A percentile compares a stretch with the other conserved stretches of the same genome.
Conservation (phyloP, 306 rosid genomes). For the Cucurbita moschata region DNA sequence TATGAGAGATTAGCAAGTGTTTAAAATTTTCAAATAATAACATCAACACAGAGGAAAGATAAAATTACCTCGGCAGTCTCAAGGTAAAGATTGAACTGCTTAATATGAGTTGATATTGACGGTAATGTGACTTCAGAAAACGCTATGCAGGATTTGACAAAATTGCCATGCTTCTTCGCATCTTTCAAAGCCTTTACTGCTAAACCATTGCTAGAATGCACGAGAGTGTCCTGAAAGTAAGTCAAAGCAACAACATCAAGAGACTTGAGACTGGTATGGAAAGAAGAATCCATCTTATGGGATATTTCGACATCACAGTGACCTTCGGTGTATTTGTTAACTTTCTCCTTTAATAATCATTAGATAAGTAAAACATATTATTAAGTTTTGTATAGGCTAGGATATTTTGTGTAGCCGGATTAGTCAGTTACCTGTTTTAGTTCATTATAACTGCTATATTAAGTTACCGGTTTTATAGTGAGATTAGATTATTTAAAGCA, state of each 20-base stretch:
- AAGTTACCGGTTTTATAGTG: too few species aligned
- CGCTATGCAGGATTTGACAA: slow-evolving; percentile 73
- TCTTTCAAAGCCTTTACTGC: slow-evolving; percentile 53
- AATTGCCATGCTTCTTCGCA: slow-evolving; percentile 27
- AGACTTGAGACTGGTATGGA: not conserved
- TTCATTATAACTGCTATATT: too few species aligned
- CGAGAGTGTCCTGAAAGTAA: slow-evolving; percentile 65
- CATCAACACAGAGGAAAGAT: not conserved
- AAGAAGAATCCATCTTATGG: not conserved
- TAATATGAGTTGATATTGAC: slow-evolving; percentile 41
- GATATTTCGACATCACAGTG: not conserved
- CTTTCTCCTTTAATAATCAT: not conserved
- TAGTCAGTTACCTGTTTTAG: too few species aligned
- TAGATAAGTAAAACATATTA: not conserved
- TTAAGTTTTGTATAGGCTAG: too few species aligned
- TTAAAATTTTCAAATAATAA: not conserved
- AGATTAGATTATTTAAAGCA: too few species aligned
- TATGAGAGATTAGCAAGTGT: not conserved
- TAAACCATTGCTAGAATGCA: slow-evolving; percentile 71
- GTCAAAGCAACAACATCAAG: slow-evolving; percentile 13
- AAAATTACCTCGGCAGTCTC: slow-evolving; percentile 79
- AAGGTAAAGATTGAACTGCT: slow-evolving; percentile 66
- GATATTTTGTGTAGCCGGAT: too few species aligned
- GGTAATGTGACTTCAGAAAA: slow-evolving; percentile 88
- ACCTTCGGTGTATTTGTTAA: not conserved